These are phyloP conservation scores for Aspergillus haitiensis DNA, from an alignment of 495 filamentous ascomycete genomes.

Conservation along the genomic window DNA sequence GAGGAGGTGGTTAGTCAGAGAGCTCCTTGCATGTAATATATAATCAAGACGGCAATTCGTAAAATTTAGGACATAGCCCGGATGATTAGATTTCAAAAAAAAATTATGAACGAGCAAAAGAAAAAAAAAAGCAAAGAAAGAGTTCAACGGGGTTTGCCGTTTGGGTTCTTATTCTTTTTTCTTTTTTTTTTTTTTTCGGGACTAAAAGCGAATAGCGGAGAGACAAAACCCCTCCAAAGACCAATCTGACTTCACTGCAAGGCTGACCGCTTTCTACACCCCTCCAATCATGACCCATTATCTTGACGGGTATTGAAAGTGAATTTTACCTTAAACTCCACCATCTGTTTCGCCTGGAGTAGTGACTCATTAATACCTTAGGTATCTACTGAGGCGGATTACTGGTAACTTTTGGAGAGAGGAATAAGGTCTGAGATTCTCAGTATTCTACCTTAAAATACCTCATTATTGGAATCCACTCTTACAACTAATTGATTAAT, in stretches of 20 bases:
- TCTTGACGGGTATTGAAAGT: too few species aligned
- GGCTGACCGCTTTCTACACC: constrained; percentile 10
- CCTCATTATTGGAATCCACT: too few species aligned
- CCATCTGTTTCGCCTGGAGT: too few species aligned
- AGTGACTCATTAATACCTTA: too few species aligned
- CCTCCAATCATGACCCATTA: constrained; percentile 6
- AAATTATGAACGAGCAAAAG: not conserved
- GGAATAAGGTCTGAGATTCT: too few species aligned
- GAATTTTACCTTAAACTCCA: too few species aligned
- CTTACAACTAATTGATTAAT: too few species aligned
- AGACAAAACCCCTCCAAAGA: constrained; percentile 5
- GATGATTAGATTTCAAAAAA: not conserved
- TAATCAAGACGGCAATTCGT: not conserved
- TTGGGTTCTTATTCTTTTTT: not conserved
- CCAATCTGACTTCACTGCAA: constrained; percentile 10
- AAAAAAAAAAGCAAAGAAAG: constrained; percentile 13
- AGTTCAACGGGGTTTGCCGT: not conserved
- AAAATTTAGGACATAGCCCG: not conserved
- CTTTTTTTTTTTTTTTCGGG: not conserved
- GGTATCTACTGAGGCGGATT: too few species aligned
- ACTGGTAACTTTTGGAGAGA: too few species aligned
- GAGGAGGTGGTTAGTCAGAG: not conserved
- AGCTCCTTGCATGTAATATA: not conserved
- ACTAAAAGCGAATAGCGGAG: not conserved
- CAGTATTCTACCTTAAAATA: too few species aligned